Base-by-base conservation (phyloP, 2,329 filamentous ascomycete genomes). In the Neonectria magnoliae region DNA sequence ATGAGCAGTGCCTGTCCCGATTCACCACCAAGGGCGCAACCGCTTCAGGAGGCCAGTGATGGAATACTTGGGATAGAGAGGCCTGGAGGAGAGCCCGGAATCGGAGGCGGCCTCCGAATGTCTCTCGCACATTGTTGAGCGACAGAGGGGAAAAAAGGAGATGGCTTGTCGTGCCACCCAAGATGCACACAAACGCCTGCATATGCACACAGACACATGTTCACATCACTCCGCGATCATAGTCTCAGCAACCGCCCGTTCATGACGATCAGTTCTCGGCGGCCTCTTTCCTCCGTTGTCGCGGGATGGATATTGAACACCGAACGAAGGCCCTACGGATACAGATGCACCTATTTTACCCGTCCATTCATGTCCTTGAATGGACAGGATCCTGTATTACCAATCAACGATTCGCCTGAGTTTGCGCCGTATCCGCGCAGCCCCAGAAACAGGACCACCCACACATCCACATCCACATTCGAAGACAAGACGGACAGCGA, bases 361-460 rank as follows among this genome's bases (percentile, higher is more conserved):
- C 48, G 58, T 53, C 69, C 62, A 59, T 70, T 64, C 60, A 64
- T 62, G 29, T 45, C 53, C 57, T 42, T 51, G 42, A 56, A 55
- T 47, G 60, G 57, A 53, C 25, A 25, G 25, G 25, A 25, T 25
- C 25, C 25, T 25, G 50, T 44, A 65, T 70, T 65, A 62, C 65
- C 64, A 67, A 68, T 60, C 67, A 64, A 31, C 54, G 52, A 57
- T 60, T 60, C 63, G 51, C 56, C 45, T 51, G 50, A 44, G 31
- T 38, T 62, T 65, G 58, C 60, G 59, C 55, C 55, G 55, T 63
- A 45, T 42, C 60, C 48, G 45, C 45, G 56, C 56, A 27, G 22
- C 45, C 53, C 44, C 36, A 55, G 52, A 56, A 53, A 45, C 25
- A 38, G 55, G 27, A 57, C 48, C 42, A 54, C 50, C 50, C 60